phyloP scores from a whole-genome alignment of 2,329 filamentous ascomycete genomes.

The Cryphonectria radicalis region DNA sequence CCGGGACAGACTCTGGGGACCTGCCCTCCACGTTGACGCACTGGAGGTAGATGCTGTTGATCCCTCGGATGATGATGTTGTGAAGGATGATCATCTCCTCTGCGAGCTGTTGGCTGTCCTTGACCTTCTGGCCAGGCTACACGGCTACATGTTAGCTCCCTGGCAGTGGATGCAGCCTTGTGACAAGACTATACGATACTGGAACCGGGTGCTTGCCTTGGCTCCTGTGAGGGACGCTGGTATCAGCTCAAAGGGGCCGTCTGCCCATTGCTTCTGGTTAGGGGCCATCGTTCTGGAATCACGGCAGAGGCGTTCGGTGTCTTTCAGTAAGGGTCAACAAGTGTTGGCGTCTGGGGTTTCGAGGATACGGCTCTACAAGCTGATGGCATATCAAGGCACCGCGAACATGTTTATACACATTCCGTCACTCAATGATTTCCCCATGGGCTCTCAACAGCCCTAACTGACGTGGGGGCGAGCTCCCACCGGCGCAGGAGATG shows the following conservation, averaged over 20 bases:
- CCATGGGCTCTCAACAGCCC: background rate
- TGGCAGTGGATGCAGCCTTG: background rate
- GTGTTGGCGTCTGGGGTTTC: background rate
- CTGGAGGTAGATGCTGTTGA: constrained; percentile 38
- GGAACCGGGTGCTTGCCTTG: constrained; percentile 29
- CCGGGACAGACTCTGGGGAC: constrained; percentile 32
- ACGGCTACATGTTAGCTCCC: background rate
- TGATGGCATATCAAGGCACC: background rate
- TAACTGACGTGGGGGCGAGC: constrained; percentile 2
- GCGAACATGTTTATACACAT: background rate
- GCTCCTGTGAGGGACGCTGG: constrained; percentile 33
- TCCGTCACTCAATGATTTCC: background rate
- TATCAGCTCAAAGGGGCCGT: constrained; percentile 41
- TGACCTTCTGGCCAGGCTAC: constrained; percentile 31
- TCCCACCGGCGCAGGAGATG: background rate
- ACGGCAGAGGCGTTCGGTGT: background rate
- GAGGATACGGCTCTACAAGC: background rate
- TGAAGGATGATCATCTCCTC: constrained; percentile 41
- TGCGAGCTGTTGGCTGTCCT: constrained; percentile 33
- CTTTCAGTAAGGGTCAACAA: background rate
- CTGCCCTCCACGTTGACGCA: constrained; percentile 33
- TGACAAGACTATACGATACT: background rate
- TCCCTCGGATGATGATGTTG: constrained; percentile 37
- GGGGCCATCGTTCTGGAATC: background rate
- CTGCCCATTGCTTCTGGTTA: constrained; percentile 38